A percentile compares a stretch with the other conserved stretches of the same genome.
phyloP scores from a whole-genome alignment of 202 grass and related monocot species.

The Zoysia matrella region DNA sequence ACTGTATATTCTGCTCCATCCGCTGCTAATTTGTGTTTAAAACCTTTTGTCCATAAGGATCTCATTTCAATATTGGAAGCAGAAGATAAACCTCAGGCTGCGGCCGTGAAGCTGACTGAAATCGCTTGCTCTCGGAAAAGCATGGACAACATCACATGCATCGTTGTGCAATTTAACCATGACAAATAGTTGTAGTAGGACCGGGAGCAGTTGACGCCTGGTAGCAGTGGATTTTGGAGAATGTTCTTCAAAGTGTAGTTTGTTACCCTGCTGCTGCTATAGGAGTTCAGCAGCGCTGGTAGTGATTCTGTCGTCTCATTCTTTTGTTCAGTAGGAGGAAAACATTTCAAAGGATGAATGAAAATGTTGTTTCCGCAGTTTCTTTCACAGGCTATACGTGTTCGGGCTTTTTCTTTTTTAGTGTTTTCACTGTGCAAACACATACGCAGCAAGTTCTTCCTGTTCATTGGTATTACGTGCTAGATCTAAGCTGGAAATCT shows the following conservation, averaged over 20 bases:
- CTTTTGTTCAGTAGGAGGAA: conserved; percentile 19
- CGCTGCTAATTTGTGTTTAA: conserved; percentile 17
- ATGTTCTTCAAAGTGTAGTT: conserved; percentile 6
- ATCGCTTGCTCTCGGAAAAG: conserved; percentile 50
- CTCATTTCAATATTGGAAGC: conserved; percentile 54
- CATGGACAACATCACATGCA: conserved; percentile 78
- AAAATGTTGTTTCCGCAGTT: not conserved
- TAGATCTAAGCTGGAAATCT: not conserved
- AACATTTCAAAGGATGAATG: not conserved
- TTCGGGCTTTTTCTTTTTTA: not conserved
- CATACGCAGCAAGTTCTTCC: not conserved
- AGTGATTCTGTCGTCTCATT: conserved; percentile 12
- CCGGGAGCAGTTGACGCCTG: not conserved
- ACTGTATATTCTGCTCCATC: not conserved
- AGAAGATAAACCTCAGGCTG: conserved; percentile 61
- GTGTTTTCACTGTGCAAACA: not conserved
- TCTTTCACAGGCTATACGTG: not conserved
- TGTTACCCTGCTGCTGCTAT: not conserved
- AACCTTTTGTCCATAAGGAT: conserved; percentile 55
- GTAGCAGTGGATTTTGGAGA: conserved; percentile 6
- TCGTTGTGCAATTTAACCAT: conserved; percentile 68
- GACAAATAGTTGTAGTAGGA: conserved; percentile 21
- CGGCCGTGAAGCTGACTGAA: conserved; percentile 62
- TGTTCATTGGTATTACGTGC: not conserved
- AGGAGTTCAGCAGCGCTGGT: not conserved